Conservation (phyloP, 2,329 filamentous ascomycete species). For the Dothidotthia symphoricarpi region DNA sequence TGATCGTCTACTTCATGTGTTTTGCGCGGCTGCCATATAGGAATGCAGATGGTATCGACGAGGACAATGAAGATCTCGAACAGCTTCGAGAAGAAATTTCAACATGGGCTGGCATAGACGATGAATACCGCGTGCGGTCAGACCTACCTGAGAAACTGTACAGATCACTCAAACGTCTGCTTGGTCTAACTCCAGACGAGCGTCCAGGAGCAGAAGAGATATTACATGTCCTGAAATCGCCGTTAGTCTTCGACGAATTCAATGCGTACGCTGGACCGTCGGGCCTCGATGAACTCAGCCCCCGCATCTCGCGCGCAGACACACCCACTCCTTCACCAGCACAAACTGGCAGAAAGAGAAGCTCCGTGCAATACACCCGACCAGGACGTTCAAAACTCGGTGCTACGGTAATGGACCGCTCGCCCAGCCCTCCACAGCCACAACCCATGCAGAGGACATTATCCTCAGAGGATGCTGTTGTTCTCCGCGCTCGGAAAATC, state of each 20-base stretch:
- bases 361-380: constrained; percentile 27
- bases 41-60: constrained; percentile 79
- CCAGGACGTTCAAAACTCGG: constrained; percentile 37
- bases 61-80: constrained; percentile 90
- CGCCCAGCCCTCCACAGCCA: constrained; percentile 34
- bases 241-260: constrained; percentile 52
- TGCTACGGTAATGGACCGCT: constrained; percentile 32
- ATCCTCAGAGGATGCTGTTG: constrained; percentile 30
- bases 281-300: constrained; percentile 35
- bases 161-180: constrained; percentile 73
- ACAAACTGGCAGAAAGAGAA: constrained; percentile 23
- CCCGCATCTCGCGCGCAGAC: constrained; percentile 49
- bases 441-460: constrained; percentile 16
- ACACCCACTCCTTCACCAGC: constrained; percentile 37
- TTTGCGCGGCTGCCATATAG: constrained; percentile 85
- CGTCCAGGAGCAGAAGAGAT: constrained; percentile 86
- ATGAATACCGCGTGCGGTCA: constrained; percentile 69
- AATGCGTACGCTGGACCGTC: constrained; percentile 40
- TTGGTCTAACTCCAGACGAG: constrained; percentile 72
- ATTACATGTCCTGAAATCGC: constrained; percentile 70
- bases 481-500: constrained; percentile 31
- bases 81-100: constrained; percentile 80
- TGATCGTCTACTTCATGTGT: constrained; percentile 98
- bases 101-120: constrained; percentile 82
- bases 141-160: constrained; percentile 88